A percentile compares a stretch with the other conserved stretches of the same genome.
Evolutionary conservation across 1,139 yeast genomes (phyloP).

Genomic region (Yamadazyma epiphylla): DNA sequence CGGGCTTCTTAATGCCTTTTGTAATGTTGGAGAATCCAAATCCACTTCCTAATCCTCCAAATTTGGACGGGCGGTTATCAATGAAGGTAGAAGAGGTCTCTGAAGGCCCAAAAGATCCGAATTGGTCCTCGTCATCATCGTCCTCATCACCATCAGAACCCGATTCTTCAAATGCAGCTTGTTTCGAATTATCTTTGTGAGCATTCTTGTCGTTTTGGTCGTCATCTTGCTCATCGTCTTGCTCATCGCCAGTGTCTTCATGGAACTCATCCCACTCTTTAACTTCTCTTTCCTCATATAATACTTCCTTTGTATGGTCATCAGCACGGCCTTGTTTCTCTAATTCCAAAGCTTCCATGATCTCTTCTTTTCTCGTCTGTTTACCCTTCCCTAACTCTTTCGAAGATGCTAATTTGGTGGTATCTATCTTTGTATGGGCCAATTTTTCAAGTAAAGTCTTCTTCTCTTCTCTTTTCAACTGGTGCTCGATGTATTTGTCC

Average conservation of each 20-base stretch:
- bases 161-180: neutral
- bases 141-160: slow-evolving; percentile 10
- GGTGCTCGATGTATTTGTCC: slow-evolving; percentile 82
- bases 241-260: slow-evolving; percentile 14
- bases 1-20: slow-evolving; percentile 29
- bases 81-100: slow-evolving; percentile 50
- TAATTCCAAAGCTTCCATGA: slow-evolving; percentile 69
- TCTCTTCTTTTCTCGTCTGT: slow-evolving; percentile 65
- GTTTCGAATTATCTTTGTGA: slow-evolving; percentile 1
- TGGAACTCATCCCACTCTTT: slow-evolving; percentile 59
- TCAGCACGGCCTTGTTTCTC: slow-evolving; percentile 73
- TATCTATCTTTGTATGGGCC: slow-evolving; percentile 68
- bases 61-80: slow-evolving; percentile 66
- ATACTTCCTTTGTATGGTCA: slow-evolving; percentile 56
- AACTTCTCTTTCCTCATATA: slow-evolving; percentile 67
- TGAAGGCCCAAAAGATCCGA: no score
- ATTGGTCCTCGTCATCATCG: slow-evolving; percentile 5
- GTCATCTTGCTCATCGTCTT: slow-evolving; percentile 13
- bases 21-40: slow-evolving; percentile 65
- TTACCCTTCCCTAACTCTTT: slow-evolving; percentile 76
- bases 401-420: slow-evolving; percentile 63
- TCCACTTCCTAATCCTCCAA: slow-evolving; percentile 59
- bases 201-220: slow-evolving; percentile 23
- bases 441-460: slow-evolving; percentile 72
- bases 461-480: slow-evolving; percentile 85